Base-by-base conservation (phyloP, 495 filamentous ascomycete genomes). In the Penicillium egyptiacum region DNA sequence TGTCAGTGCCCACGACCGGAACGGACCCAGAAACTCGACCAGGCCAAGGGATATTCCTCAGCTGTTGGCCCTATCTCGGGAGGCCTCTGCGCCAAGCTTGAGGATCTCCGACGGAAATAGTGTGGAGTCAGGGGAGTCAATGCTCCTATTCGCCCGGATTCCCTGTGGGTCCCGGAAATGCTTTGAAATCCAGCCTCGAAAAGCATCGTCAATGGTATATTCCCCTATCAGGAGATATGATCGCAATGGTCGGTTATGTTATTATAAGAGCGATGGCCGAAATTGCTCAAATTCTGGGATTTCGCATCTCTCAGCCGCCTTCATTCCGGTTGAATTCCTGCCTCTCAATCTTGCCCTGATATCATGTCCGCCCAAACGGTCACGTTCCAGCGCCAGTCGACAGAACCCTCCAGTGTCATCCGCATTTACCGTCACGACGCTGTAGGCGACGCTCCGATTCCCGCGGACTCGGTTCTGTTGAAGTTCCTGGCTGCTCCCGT, bases 401-500 rank as follows among this genome's bases (percentile, higher is more conserved):
- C 43, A 25, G 43, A 45, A 45, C 43, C 43, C 43, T 17, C 43
- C 43, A 45, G 43, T 45, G 43, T 45, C 43, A 26, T 45, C 19
- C 43, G 43, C 4, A 45, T 45, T 45, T n/a, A 45, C 43, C 43
- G 11, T 16, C 43, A 45, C 6, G 43, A 45, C 0, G 43, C 43
- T 5, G 43, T 45, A n/a, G 43, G 43, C 14, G 43, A 45, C 43
- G 22, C 20, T 6, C 43, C 43, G 8, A 45, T 45, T 6, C 43
- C 43, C 22, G 20, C 42, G 8, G 43, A 56, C 14, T 31, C 33
- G 17, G 58, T 57, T 14, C 55, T 60, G 22, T 16, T 60, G 40
- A 48, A 57, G n/a, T 22, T 60, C 12, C 55, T 58, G 11, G 58
- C 58, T 17, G 58, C 58, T 23, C 58, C 58, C 12, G 39, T 60